Evolutionary conservation across 139 green algal species (phyloP).

Genomic region (Chlorella sp.): DNA sequence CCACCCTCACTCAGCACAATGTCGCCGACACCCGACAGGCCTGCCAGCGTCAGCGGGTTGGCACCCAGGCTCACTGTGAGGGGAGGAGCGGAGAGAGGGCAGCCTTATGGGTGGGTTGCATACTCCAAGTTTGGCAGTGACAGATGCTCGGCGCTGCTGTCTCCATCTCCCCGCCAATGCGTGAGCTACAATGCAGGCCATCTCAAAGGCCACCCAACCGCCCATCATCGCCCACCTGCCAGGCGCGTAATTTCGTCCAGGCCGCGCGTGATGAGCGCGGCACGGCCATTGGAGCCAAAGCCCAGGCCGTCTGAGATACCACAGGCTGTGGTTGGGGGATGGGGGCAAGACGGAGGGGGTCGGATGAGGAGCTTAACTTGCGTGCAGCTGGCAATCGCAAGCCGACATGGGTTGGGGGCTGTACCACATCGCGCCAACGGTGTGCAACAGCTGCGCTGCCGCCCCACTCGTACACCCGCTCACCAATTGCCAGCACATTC

Average conservation of each 20-base stretch:
- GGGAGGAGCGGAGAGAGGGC: too few relatives aligned
- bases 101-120: background rate
- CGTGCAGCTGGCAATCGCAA: too few relatives aligned
- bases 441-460: too few relatives aligned
- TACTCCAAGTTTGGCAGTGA: background rate
- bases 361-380: too few relatives aligned
- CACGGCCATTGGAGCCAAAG: slow-evolving; percentile 68
- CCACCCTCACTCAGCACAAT: slow-evolving; percentile 78
- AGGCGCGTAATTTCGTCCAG: slow-evolving; percentile 82
- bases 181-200: too few relatives aligned
- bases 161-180: too few relatives aligned
- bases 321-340: slow-evolving; percentile 36
- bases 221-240: slow-evolving; percentile 7
- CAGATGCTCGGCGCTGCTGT: too few relatives aligned
- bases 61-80: slow-evolving; percentile 67
- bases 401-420: too few relatives aligned
- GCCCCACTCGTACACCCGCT: too few relatives aligned
- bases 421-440: too few relatives aligned
- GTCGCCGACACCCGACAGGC: slow-evolving; percentile 87
- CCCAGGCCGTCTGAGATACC: slow-evolving; percentile 71
- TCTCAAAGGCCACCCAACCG: too few relatives aligned
- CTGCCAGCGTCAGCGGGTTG: slow-evolving; percentile 85
- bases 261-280: slow-evolving; percentile 65
- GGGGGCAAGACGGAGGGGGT: too few relatives aligned
- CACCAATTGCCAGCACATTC: slow-evolving; percentile 72